These are phyloP conservation scores for Calonectria montana DNA, from an alignment of 2,329 filamentous ascomycete species.

Conservation along the genomic window DNA sequence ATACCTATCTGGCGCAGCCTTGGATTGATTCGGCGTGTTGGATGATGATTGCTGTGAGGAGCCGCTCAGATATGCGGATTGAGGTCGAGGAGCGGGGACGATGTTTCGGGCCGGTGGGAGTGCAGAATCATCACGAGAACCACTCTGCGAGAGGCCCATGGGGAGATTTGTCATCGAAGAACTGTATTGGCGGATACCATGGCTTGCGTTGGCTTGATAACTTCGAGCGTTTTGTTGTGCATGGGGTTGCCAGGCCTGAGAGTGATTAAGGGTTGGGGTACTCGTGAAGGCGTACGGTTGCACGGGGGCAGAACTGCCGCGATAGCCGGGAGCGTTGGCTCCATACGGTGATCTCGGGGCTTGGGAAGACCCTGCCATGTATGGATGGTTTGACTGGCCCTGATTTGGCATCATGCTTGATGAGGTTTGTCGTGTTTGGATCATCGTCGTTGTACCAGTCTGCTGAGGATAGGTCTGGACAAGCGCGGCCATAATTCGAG, in stretches of 20 bases:
- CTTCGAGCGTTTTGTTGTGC: slow-evolving; percentile 30
- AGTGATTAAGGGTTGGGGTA: slow-evolving; percentile 73
- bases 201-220: slow-evolving; percentile 40
- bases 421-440: slow-evolving; percentile 78
- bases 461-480: slow-evolving; percentile 85
- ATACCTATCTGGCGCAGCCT: slow-evolving; percentile 79
- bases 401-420: slow-evolving; percentile 61
- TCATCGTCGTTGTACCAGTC: slow-evolving; percentile 78
- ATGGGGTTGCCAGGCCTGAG: slow-evolving; percentile 62
- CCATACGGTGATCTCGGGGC: slow-evolving; percentile 46
- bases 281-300: slow-evolving; percentile 82
- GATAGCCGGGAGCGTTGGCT: slow-evolving; percentile 61
- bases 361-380: slow-evolving; percentile 52
- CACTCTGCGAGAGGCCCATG: slow-evolving; percentile 50
- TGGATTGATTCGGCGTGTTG: slow-evolving; percentile 55
- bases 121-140: slow-evolving; percentile 65
- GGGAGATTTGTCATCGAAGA: slow-evolving; percentile 54
- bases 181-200: slow-evolving; percentile 49
- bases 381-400: slow-evolving; percentile 63
- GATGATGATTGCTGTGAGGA: slow-evolving; percentile 62
- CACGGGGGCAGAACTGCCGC: slow-evolving; percentile 68
- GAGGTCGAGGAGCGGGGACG: slow-evolving; percentile 53
- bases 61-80: slow-evolving; percentile 54
- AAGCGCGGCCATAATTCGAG: slow-evolving; percentile 80
- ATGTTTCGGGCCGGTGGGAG: slow-evolving; percentile 57